phyloP scores from a whole-genome alignment of 192 early-diverging fungal species.

The Tieghemiomyces parasiticus region DNA sequence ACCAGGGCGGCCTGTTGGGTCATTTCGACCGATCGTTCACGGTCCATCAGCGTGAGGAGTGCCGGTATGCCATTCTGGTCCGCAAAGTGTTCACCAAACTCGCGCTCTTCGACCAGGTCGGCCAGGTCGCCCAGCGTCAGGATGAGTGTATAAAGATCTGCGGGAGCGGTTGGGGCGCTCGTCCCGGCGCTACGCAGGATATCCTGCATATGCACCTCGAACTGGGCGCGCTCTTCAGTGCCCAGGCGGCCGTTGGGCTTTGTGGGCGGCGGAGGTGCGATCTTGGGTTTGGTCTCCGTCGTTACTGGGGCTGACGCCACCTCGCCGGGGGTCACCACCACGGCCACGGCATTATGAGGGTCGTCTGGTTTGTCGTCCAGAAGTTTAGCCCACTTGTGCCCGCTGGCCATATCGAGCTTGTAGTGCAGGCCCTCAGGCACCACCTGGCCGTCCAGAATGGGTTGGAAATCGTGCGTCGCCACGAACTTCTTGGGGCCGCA shows the following conservation, averaged over 20 bases:
- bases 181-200: background rate
- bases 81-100: slow-evolving; percentile 35
- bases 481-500: slow-evolving; percentile 44
- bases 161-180: background rate
- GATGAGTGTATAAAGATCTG: slow-evolving; percentile 12
- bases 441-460: slow-evolving; percentile 39
- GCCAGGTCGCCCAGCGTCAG: slow-evolving; percentile 31
- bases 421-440: slow-evolving; percentile 45
- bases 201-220: background rate
- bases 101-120: slow-evolving; percentile 36
- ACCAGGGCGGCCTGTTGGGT: slow-evolving; percentile 30
- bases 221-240: background rate
- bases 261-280: background rate
- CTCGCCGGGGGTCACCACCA: slow-evolving; percentile 22
- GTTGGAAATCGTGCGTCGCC: slow-evolving; percentile 40
- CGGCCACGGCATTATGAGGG: slow-evolving; percentile 13
- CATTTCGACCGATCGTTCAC: slow-evolving; percentile 16
- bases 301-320: too few species aligned
- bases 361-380: slow-evolving; percentile 19
- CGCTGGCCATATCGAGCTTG: slow-evolving; percentile 43
- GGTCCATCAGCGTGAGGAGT: slow-evolving; percentile 22
- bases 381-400: slow-evolving; percentile 37
- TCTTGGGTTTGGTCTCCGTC: too few species aligned
- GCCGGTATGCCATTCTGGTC: slow-evolving; percentile 15
- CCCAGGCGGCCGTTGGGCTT: background rate